These are phyloP conservation scores for Penicillium sp. DNA, from an alignment of 2,329 filamentous ascomycete species.

Conservation along the genomic window DNA sequence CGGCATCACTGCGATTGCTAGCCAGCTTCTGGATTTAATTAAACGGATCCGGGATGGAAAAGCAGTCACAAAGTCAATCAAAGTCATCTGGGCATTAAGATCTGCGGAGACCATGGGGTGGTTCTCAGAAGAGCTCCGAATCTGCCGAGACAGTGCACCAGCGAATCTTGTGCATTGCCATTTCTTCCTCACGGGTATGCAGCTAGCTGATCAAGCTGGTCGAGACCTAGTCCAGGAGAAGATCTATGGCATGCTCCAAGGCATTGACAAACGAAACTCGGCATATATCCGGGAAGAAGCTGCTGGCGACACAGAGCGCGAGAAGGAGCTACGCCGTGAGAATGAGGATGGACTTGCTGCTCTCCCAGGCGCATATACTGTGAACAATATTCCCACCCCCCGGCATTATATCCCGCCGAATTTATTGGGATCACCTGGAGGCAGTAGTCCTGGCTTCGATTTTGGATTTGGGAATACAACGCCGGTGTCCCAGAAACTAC, in stretches of 20 bases:
- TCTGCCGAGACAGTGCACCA: slow-evolving; percentile 86
- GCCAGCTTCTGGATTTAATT: slow-evolving; percentile 88
- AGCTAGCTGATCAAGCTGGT: slow-evolving; percentile 61
- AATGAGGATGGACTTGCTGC: slow-evolving; percentile 83
- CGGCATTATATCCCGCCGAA: slow-evolving; percentile 19
- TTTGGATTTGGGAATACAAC: slow-evolving; percentile 83
- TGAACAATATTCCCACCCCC: slow-evolving; percentile 19
- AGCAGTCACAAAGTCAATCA: slow-evolving; percentile 84
- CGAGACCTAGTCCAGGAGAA: slow-evolving; percentile 80
- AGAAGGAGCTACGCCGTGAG: slow-evolving; percentile 76
- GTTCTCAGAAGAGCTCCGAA: slow-evolving; percentile 93
- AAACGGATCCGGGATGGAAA: slow-evolving; percentile 95
- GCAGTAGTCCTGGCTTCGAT: slow-evolving; percentile 53
- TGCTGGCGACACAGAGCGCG: slow-evolving; percentile 73
- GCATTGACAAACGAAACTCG: slow-evolving; percentile 84
- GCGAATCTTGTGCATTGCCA: slow-evolving; percentile 88
- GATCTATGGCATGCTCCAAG: slow-evolving; percentile 83
- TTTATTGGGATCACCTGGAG: neutral
- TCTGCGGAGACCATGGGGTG: slow-evolving; percentile 92
- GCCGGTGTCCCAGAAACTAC: slow-evolving; percentile 81
- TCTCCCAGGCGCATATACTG: slow-evolving; percentile 60
- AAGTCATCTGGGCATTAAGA: slow-evolving; percentile 93
- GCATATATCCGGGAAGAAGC: slow-evolving; percentile 80
- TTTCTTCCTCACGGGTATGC: slow-evolving; percentile 86
- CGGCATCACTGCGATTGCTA: slow-evolving; percentile 90